phyloP scores from a whole-genome alignment of 1,284 basidiomycete species.

The Irpex rosettiformis region DNA sequence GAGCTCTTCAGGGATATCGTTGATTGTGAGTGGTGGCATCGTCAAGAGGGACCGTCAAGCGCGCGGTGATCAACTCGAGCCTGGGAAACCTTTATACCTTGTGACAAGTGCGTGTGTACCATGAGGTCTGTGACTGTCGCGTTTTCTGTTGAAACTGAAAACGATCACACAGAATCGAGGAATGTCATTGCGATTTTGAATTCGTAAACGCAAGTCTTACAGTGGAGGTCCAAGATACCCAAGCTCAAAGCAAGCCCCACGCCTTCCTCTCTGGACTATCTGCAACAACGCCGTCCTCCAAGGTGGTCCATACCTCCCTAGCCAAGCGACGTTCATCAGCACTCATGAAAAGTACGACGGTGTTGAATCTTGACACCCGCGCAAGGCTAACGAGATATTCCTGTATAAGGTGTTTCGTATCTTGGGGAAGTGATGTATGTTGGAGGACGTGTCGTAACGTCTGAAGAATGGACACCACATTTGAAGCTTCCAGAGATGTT shows the following conservation, averaged over 20 bases:
- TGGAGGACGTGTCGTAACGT: slow-evolving; percentile 40
- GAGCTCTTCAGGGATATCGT: background rate
- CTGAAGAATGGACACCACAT: slow-evolving; percentile 54
- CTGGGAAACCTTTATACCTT: background rate
- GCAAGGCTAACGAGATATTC: slow-evolving; percentile 51
- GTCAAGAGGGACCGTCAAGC: background rate
- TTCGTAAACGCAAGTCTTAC: too few species aligned
- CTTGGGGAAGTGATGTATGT: slow-evolving; percentile 8
- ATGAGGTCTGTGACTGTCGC: background rate
- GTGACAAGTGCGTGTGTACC: background rate
- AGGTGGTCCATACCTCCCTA: slow-evolving; percentile 22
- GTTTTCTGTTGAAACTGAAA: background rate
- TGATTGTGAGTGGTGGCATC: background rate
- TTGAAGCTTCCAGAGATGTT: slow-evolving; percentile 58
- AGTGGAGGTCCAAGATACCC: too few species aligned
- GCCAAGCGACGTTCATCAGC: slow-evolving; percentile 40
- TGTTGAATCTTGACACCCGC: slow-evolving; percentile 56
- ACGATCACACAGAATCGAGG: too few species aligned
- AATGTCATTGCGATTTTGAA: too few species aligned
- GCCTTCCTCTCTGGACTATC: background rate
- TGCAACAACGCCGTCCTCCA: background rate
- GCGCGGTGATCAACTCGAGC: background rate
- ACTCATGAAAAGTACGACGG: slow-evolving; percentile 60
- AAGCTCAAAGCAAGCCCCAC: background rate
- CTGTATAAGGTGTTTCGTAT: slow-evolving; percentile 26